A percentile compares a stretch with the other conserved stretches of the same genome.
Evolutionary conservation across 768 basidiomycete genomes (phyloP).

Genomic region (Mrakia blollopis): DNA sequence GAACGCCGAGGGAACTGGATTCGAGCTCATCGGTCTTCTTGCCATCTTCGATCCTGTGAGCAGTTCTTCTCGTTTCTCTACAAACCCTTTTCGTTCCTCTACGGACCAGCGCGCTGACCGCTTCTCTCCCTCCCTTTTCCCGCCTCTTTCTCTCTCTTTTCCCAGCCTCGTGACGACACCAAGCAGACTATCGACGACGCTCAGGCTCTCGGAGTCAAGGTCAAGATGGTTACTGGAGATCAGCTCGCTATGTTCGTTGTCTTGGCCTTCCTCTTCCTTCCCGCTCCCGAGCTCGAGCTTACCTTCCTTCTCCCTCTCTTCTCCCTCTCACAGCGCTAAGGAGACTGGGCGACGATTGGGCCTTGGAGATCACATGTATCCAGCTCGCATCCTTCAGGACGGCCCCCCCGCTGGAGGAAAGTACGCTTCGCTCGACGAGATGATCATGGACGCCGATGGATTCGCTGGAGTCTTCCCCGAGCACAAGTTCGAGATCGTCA

Average conservation of each 20-base stretch:
- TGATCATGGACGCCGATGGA: conserved; percentile 99
- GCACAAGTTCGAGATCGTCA: conserved; percentile 99
- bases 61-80: not conserved
- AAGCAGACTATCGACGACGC: conserved; percentile 99
- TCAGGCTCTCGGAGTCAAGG: conserved; percentile 87
- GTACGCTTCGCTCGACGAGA: conserved; percentile 81
- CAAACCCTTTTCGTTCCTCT: not conserved
- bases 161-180: conserved; percentile 86
- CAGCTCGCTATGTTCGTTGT: conserved; percentile 73
- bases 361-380: conserved; percentile 98
- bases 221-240: conserved; percentile 99
- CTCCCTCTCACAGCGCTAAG: conserved; percentile 56
- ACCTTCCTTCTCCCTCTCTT: too few relatives aligned
- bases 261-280: too few relatives aligned
- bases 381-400: conserved; percentile 97
- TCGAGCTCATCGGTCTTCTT: conserved; percentile 93
- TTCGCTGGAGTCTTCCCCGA: conserved; percentile 99
- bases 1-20: conserved; percentile 79
- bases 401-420: conserved; percentile 83
- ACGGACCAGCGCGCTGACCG: too few relatives aligned
- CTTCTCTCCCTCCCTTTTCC: not conserved
- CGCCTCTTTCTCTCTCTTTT: not conserved
- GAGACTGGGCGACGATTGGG: conserved; percentile 98
- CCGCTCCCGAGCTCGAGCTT: too few relatives aligned
- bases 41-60: conserved; percentile 82